Percentiles rank a stretch among this genome's conserved stretches.
Conservation (phyloP, 768 basidiomycete species). For the Paxillus ammoniavirescens region DNA sequence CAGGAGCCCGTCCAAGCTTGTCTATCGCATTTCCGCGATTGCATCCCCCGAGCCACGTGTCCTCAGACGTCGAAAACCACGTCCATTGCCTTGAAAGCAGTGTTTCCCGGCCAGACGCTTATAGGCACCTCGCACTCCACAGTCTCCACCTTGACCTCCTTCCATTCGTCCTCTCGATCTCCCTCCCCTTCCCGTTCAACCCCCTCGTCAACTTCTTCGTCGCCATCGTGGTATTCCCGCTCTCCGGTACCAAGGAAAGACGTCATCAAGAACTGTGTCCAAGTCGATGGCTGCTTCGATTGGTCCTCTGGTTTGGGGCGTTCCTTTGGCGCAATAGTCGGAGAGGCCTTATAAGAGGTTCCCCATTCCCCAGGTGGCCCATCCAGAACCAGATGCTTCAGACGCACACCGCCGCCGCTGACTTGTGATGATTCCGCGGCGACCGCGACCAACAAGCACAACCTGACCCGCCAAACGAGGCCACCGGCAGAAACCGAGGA, state of each 20-base stretch:
- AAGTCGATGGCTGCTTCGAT: conserved; percentile 10
- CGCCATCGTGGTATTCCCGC: conserved; percentile 59
- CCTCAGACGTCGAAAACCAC: conserved; percentile 72
- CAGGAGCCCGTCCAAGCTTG: too few relatives aligned
- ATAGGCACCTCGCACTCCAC: conserved; percentile 95
- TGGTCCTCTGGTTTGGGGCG: conserved; percentile 23
- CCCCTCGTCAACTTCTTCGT: conserved; percentile 28
- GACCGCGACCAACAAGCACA: conserved; percentile 83
- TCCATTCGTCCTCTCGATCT: conserved; percentile 62
- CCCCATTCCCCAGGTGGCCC: conserved; percentile 73
- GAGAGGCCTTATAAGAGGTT: conserved; percentile 58
- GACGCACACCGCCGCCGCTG: conserved; percentile 50
- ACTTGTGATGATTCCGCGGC: conserved; percentile 44
- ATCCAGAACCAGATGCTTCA: conserved; percentile 55
- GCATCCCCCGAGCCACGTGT: not conserved
- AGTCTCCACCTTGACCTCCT: conserved; percentile 70
- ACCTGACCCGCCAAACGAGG: conserved; percentile 84
- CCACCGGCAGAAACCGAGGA: conserved; percentile 52
- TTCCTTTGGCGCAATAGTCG: conserved; percentile 60
- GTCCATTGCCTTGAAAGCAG: conserved; percentile 76
- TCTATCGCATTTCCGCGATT: too few relatives aligned
- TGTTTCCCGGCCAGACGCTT: conserved; percentile 86
- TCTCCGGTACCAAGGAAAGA: conserved; percentile 41
- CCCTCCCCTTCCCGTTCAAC: conserved; percentile 49
- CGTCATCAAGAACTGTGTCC: conserved; percentile 43